A percentile compares a stretch with the other conserved stretches of the same genome.
Evolutionary conservation across 129 eudicot genomes (phyloP).

Genomic region (Tagetes patula): DNA sequence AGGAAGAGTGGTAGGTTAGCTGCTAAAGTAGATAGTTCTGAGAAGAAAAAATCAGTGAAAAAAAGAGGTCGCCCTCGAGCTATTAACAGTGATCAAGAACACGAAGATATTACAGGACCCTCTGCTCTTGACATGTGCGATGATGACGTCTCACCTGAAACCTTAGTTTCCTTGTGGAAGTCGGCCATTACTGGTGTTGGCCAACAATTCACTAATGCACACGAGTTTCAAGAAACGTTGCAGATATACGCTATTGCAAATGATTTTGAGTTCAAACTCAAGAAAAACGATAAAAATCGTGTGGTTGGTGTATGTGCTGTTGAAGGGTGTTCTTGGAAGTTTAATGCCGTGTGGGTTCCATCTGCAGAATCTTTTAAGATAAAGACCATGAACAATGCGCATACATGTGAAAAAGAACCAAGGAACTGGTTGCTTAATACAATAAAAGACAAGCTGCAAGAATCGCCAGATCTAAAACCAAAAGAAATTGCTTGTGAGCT

Average conservation of each 20-base stretch:
- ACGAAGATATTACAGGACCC: conserved; percentile 31
- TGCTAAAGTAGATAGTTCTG: conserved; percentile 36
- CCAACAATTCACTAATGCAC: conserved; percentile 58
- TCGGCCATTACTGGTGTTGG: conserved; percentile 65
- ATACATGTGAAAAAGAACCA: conserved; percentile 61
- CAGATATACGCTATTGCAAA: conserved; percentile 71
- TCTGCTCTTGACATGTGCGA: conserved; percentile 35
- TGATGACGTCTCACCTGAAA: conserved; percentile 47
- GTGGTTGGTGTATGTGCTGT: conserved; percentile 54
- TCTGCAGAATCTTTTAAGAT: conserved; percentile 52
- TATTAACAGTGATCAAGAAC: conserved; percentile 30
- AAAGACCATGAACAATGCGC: conserved; percentile 50
- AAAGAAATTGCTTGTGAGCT: conserved; percentile 59
- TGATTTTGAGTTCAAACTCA: conserved; percentile 57
- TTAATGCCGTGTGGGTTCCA: conserved; percentile 60
- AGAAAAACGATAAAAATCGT: conserved; percentile 55
- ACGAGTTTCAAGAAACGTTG: conserved; percentile 58
- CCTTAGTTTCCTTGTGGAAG: conserved; percentile 50
- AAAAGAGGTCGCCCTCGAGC: conserved; percentile 34
- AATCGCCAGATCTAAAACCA: conserved; percentile 58
- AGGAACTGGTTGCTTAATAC: conserved; percentile 55
- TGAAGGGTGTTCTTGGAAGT: conserved; percentile 75
- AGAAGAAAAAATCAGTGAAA: conserved; percentile 35
- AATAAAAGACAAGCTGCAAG: conserved; percentile 58
- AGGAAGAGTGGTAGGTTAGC: conserved; percentile 43